A percentile compares a stretch with the other conserved stretches of the same genome.
These are phyloP conservation scores for Ganoderma leucocontextum DNA, from an alignment of 1,284 basidiomycete genomes.

Conservation along the genomic window DNA sequence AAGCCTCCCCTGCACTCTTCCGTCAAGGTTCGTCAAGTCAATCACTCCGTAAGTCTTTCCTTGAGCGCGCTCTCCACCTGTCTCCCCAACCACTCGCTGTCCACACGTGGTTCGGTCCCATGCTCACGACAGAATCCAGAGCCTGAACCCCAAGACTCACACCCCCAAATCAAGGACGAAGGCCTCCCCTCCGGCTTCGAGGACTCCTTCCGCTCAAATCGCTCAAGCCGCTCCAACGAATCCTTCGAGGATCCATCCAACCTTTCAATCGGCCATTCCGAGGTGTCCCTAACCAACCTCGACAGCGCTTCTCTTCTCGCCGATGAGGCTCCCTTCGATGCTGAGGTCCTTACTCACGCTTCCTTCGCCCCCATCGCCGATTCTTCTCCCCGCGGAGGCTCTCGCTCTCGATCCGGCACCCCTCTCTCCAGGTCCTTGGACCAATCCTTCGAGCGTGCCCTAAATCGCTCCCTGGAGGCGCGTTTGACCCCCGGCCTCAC, in stretches of 20 bases:
- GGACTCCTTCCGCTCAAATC: slow-evolving; percentile 44
- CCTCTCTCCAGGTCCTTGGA: slow-evolving; percentile 23
- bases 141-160: slow-evolving; percentile 8
- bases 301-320: slow-evolving; percentile 37
- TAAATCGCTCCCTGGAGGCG: slow-evolving; percentile 27
- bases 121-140: background rate
- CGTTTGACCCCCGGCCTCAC: slow-evolving; percentile 29
- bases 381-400: slow-evolving; percentile 24
- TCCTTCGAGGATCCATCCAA: slow-evolving; percentile 45
- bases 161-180: slow-evolving; percentile 41
- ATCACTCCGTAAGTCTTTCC: slow-evolving; percentile 15
- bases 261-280: slow-evolving; percentile 39
- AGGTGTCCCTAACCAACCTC: slow-evolving; percentile 39
- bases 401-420: slow-evolving; percentile 20
- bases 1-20: slow-evolving; percentile 8
- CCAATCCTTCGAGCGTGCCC: slow-evolving; percentile 23
- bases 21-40: slow-evolving; percentile 11
- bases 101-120: background rate
- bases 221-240: slow-evolving; percentile 33
- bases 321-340: slow-evolving; percentile 22
- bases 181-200: slow-evolving; percentile 39
- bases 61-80: background rate
- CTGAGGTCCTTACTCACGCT: slow-evolving; percentile 19
- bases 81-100: background rate
- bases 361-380: slow-evolving; percentile 26